Percentiles rank a stretch among this genome's conserved stretches.
Evolutionary conservation across 768 basidiomycete species (phyloP).

Genomic region (Xerocomus potaroensis): DNA sequence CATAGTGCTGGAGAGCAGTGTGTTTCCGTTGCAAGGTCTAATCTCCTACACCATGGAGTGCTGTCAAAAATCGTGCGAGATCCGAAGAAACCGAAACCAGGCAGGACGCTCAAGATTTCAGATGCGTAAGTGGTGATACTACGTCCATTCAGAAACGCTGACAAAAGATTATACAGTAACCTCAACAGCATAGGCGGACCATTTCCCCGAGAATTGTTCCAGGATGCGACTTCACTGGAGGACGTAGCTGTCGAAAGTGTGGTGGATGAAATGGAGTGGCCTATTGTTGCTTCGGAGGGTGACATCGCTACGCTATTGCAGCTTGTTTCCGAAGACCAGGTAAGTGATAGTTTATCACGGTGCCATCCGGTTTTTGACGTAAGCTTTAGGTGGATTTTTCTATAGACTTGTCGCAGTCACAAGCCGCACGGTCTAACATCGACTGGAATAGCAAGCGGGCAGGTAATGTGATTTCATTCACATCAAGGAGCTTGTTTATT

Average conservation of each 20-base stretch:
- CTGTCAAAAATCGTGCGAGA: constrained; percentile 65
- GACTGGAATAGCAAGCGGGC: constrained; percentile 92
- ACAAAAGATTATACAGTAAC: constrained; percentile 43
- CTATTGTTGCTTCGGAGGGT: constrained; percentile 73
- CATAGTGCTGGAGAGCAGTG: constrained; percentile 49
- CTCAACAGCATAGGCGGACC: constrained; percentile 62
- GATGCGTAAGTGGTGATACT: constrained; percentile 44
- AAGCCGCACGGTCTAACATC: constrained; percentile 48
- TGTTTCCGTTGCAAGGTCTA: constrained; percentile 53
- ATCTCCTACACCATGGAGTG: constrained; percentile 60
- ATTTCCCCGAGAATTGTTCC: constrained; percentile 59
- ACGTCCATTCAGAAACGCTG: neutral
- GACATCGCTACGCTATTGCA: constrained; percentile 74
- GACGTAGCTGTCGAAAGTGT: constrained; percentile 47
- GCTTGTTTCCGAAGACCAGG: constrained; percentile 79
- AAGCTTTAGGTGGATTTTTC: constrained; percentile 60
- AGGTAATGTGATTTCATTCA: constrained; percentile 39
- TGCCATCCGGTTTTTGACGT: neutral
- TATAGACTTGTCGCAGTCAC: constrained; percentile 61
- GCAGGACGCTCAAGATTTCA: constrained; percentile 72
- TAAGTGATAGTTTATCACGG: constrained; percentile 23
- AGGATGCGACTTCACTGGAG: constrained; percentile 66
- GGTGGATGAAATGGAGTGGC: constrained; percentile 70
- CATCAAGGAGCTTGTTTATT: constrained; percentile 3
- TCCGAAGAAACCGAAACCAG: constrained; percentile 59